Conservation (phyloP, 2,329 filamentous ascomycete species). For the Pseudogymnoascus verrucosus region DNA sequence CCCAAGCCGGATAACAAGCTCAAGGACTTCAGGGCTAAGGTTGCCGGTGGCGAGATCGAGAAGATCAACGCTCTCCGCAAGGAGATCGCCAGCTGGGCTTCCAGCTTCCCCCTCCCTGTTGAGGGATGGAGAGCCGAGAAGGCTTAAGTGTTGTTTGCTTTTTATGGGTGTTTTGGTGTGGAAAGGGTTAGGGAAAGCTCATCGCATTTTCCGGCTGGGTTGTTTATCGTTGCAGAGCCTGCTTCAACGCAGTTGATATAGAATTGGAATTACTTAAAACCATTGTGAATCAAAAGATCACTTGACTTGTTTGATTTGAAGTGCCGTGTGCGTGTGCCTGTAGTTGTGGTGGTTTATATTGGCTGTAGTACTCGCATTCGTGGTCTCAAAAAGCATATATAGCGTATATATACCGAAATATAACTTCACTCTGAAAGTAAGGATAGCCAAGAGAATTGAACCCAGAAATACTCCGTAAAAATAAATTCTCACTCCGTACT, state of each 20-base stretch:
- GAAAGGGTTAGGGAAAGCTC: constrained; percentile 10
- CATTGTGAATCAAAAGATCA: background rate
- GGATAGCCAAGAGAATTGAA: background rate
- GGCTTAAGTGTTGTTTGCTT: background rate
- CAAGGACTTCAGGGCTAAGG: constrained; percentile 98
- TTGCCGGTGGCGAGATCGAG: constrained; percentile 65
- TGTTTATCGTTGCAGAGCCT: background rate
- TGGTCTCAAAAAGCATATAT: background rate
- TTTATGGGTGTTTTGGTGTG: constrained; percentile 8
- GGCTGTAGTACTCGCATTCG: background rate
- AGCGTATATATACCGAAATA: background rate
- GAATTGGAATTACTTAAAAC: background rate
- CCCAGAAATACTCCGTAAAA: background rate
- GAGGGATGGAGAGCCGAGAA: constrained; percentile 57
- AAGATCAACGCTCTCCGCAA: constrained; percentile 81
- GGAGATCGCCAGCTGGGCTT: constrained; percentile 84
- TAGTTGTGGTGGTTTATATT: background rate
- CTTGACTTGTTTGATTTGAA: background rate
- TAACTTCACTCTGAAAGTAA: background rate
- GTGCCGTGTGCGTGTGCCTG: background rate
- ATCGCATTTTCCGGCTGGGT: constrained; percentile 7
- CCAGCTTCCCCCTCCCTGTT: constrained; percentile 85
- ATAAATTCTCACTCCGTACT: background rate
- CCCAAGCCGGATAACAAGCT: constrained; percentile 99
- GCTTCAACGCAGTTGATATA: constrained; percentile 12